These are phyloP conservation scores for Acanthamoeba sp. DNA, from an alignment of 208 protist genomes.

Conservation along the genomic window DNA sequence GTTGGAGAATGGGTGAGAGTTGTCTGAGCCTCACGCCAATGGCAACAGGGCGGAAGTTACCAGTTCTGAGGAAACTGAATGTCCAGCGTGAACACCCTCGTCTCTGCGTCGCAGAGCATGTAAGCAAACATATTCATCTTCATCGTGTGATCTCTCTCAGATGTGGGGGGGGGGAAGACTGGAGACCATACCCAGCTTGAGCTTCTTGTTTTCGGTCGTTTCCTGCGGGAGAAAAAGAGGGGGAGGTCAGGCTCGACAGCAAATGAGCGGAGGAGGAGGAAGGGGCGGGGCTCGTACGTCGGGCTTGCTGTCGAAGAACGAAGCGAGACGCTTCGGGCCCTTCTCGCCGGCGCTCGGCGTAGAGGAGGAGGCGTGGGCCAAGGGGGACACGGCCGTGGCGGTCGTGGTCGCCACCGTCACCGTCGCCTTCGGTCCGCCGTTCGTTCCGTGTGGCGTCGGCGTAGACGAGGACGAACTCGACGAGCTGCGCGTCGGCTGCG, in stretches of 20 bases:
- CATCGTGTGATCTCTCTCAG: too few relatives aligned
- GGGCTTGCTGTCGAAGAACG: constrained; percentile 19
- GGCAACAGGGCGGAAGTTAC: background rate
- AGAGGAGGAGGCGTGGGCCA: too few relatives aligned
- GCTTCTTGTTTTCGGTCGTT: constrained; percentile 32
- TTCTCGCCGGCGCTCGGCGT: too few relatives aligned
- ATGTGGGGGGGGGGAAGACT: too few relatives aligned
- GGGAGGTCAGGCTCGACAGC: too few relatives aligned
- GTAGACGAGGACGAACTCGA: background rate
- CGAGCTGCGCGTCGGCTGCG: background rate
- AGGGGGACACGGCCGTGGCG: background rate
- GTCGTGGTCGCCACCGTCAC: constrained; percentile 4
- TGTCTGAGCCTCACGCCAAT: background rate
- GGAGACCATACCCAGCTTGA: constrained; percentile 34
- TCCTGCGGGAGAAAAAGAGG: background rate
- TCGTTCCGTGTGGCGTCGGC: background rate
- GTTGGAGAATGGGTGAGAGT: background rate
- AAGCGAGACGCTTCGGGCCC: background rate
- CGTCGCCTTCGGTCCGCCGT: too few relatives aligned
- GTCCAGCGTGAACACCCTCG: constrained; percentile 1
- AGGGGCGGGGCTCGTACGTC: background rate
- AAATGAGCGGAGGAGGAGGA: background rate
- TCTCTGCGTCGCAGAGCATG: background rate
- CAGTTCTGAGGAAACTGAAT: background rate
- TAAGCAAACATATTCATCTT: background rate